These are phyloP conservation scores for Isabelozyma gotoi DNA, from an alignment of 805 yeast species.

Conservation along the genomic window DNA sequence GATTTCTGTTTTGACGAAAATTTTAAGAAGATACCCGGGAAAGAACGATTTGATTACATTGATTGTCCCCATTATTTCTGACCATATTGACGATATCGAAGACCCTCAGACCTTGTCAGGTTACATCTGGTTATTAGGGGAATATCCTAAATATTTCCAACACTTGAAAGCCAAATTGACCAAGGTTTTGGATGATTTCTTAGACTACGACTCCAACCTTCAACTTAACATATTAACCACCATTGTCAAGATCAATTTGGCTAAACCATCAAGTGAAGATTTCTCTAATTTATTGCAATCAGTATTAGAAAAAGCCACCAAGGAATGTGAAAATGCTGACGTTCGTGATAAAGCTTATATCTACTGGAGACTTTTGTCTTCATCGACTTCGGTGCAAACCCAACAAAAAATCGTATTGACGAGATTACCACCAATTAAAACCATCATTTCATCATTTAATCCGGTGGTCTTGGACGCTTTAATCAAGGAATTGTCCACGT, in stretches of 20 bases:
- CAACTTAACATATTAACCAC: conserved; percentile 62
- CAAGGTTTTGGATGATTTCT: conserved; percentile 49
- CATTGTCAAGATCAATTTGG: conserved; percentile 54
- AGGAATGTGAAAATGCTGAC: conserved; percentile 68
- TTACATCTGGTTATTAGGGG: conserved; percentile 72
- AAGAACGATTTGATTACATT: conserved; percentile 48
- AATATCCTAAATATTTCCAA: conserved; percentile 62
- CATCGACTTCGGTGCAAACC: conserved; percentile 33
- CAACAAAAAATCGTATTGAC: conserved; percentile 57
- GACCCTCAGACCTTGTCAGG: conserved; percentile 54
- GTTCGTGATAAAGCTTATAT: conserved; percentile 78
- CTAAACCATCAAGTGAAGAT: conserved; percentile 8
- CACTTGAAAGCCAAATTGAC: conserved; percentile 48
- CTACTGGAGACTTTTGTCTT: conserved; percentile 75
- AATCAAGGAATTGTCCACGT: conserved; percentile 72
- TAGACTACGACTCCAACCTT: conserved; percentile 57
- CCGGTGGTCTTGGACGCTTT: conserved; percentile 67
- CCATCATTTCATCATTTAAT: conserved; percentile 71
- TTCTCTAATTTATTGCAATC: conserved; percentile 52
- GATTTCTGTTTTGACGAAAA: conserved; percentile 59
- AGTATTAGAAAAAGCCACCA: conserved; percentile 62
- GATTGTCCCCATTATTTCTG: conserved; percentile 53
- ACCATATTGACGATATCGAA: conserved; percentile 47
- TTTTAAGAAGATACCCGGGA: conserved; percentile 65
- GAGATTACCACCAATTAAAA: conserved; percentile 67